These are phyloP conservation scores for Metschnikowia proteae DNA, from an alignment of 805 yeast genomes.

Conservation along the genomic window DNA sequence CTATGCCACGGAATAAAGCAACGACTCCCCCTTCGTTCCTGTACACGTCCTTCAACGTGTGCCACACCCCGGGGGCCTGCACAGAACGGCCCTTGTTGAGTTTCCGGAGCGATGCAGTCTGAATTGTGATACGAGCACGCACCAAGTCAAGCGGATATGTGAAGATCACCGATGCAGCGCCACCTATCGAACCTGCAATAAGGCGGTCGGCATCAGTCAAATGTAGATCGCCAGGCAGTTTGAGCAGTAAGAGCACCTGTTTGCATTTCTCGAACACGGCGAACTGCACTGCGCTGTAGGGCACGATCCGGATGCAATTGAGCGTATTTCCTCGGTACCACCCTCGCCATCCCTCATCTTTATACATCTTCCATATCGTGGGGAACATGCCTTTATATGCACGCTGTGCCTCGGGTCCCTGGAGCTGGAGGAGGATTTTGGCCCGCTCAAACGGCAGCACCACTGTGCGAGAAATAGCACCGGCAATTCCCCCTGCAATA, in stretches of 20 bases:
- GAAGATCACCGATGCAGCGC: slow-evolving; percentile 69
- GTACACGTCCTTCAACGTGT: slow-evolving; percentile 57
- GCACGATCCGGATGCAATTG: slow-evolving; percentile 86
- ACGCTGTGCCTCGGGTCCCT: slow-evolving; percentile 54
- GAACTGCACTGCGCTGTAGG: slow-evolving; percentile 93
- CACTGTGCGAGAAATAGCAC: slow-evolving; percentile 81
- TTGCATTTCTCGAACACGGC: slow-evolving; percentile 71
- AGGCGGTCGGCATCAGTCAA: slow-evolving; percentile 58
- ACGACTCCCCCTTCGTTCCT: slow-evolving; percentile 73
- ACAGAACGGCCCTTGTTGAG: slow-evolving; percentile 43
- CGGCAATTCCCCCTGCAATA: slow-evolving; percentile 71
- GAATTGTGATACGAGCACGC: slow-evolving; percentile 83
- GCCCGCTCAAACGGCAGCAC: slow-evolving; percentile 95
- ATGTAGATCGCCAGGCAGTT: slow-evolving; percentile 25
- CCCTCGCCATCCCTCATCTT: slow-evolving; percentile 90
- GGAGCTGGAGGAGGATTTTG: slow-evolving; percentile 86
- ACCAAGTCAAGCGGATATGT: slow-evolving; percentile 93
- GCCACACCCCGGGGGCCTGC: slow-evolving; percentile 69
- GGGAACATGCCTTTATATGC: slow-evolving; percentile 66
- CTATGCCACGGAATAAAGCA: slow-evolving; percentile 78
- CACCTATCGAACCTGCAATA: slow-evolving; percentile 76
- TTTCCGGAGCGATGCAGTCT: slow-evolving; percentile 66
- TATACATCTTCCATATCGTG: slow-evolving; percentile 74
- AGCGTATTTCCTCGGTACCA: slow-evolving; percentile 86
- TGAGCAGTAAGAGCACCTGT: slow-evolving; percentile 26